A percentile compares a stretch with the other conserved stretches of the same genome.
These are phyloP conservation scores for Xylariaceae sp. DNA, from an alignment of 2,329 filamentous ascomycete species.

Conservation along the genomic window DNA sequence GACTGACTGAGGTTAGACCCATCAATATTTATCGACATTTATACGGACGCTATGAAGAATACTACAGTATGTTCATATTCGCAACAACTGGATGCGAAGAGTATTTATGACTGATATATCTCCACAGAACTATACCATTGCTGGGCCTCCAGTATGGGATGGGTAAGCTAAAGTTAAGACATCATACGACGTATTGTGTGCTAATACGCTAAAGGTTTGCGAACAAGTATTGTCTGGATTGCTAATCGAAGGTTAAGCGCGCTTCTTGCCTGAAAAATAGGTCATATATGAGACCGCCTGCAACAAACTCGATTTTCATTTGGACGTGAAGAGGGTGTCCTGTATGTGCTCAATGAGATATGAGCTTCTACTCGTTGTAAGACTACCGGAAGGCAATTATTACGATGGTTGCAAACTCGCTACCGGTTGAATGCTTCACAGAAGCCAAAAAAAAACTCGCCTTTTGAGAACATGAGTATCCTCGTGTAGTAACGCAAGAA, in stretches of 20 bases:
- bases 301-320: neutral
- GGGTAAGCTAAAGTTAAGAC: conserved; percentile 36
- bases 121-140: conserved; percentile 46
- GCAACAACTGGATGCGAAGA: too few relatives aligned
- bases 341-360: neutral
- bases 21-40: conserved; percentile 48
- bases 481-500: neutral
- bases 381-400: neutral
- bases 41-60: conserved; percentile 43
- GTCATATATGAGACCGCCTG: too few relatives aligned
- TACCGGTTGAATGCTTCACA: too few relatives aligned
- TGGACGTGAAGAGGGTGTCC: neutral
- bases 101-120: neutral
- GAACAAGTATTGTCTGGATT: conserved; percentile 31
- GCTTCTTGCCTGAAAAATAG: neutral
- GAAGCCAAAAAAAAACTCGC: too few relatives aligned
- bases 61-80: conserved; percentile 38
- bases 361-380: neutral
- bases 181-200: neutral
- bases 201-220: conserved; percentile 18
- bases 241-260: neutral
- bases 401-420: too few relatives aligned
- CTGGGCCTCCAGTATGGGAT: conserved; percentile 49
- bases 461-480: neutral
- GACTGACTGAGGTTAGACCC: conserved; percentile 40